These are phyloP conservation scores for Trichoderma lentiforme DNA, from an alignment of 2,329 filamentous ascomycete genomes.

Conservation along the genomic window DNA sequence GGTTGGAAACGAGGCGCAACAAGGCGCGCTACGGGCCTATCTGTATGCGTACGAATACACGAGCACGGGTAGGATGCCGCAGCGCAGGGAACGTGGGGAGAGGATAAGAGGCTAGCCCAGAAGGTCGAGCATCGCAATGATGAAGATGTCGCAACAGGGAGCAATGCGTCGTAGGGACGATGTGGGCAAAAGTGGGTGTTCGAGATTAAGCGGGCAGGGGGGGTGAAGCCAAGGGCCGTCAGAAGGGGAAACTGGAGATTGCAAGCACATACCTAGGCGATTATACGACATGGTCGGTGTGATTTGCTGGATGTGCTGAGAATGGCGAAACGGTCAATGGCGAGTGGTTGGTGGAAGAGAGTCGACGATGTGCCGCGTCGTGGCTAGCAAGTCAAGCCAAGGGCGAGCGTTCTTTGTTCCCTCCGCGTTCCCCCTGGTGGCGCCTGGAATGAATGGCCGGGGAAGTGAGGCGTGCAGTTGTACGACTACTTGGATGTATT, in stretches of 20 bases:
- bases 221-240: constrained; percentile 18
- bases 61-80: background rate
- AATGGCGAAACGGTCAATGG: background rate
- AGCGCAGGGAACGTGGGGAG: background rate
- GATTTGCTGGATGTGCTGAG: background rate
- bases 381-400: background rate
- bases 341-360: background rate
- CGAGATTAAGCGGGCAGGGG: constrained; percentile 20
- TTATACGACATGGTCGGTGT: constrained; percentile 64
- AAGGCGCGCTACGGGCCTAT: background rate
- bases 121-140: constrained; percentile 4
- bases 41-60: background rate
- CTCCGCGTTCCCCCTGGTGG: constrained; percentile 11
- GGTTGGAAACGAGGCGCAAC: background rate
- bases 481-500: background rate
- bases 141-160: constrained; percentile 16
- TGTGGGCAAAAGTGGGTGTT: constrained; percentile 17
- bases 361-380: background rate
- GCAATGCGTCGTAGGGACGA: background rate
- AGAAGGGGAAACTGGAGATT: constrained; percentile 24
- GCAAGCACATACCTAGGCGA: constrained; percentile 60
- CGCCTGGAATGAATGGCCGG: constrained; percentile 8
- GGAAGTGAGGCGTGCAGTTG: background rate
- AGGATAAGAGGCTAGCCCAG: constrained; percentile 9
- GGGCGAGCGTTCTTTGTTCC: background rate